phyloP scores from a whole-genome alignment of 768 basidiomycete genomes.

The Xanthoconium stramineum region DNA sequence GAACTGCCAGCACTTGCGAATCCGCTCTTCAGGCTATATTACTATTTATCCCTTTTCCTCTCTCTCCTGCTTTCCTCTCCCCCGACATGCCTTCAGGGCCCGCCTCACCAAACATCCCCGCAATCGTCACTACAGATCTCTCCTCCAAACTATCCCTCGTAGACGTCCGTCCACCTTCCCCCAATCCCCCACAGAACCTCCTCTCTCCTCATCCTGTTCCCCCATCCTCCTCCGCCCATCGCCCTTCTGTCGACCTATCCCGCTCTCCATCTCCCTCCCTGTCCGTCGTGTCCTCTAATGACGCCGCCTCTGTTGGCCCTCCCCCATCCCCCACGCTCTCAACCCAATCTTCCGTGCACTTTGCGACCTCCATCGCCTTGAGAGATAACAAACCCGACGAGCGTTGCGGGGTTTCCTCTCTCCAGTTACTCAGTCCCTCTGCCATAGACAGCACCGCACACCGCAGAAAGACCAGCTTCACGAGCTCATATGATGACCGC shows the following conservation, averaged over 20 bases:
- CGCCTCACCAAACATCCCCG: slow-evolving; percentile 25
- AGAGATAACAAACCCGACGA: slow-evolving; percentile 69
- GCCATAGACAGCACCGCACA: slow-evolving; percentile 36
- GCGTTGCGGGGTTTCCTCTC: slow-evolving; percentile 47
- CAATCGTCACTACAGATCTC: slow-evolving; percentile 35
- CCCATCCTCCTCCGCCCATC: neutral
- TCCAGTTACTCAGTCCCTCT: slow-evolving; percentile 47
- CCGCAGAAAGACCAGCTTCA: slow-evolving; percentile 55
- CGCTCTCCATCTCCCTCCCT: slow-evolving; percentile 32
- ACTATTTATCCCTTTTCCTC: too few relatives aligned
- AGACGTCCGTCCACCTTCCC: neutral
- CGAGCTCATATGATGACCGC: slow-evolving; percentile 40
- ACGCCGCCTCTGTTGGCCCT: slow-evolving; percentile 35
- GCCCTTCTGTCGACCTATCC: slow-evolving; percentile 30
- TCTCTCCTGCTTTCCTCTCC: neutral
- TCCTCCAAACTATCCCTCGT: slow-evolving; percentile 30
- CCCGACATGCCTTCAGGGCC: slow-evolving; percentile 16
- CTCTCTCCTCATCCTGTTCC: slow-evolving; percentile 22
- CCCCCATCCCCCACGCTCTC: slow-evolving; percentile 82
- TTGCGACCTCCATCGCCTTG: slow-evolving; percentile 51
- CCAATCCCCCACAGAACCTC: slow-evolving; percentile 6
- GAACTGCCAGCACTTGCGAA: too few relatives aligned
- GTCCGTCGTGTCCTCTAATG: slow-evolving; percentile 38
- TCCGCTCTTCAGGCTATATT: too few relatives aligned
- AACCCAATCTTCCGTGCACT: slow-evolving; percentile 58